Percentiles rank a stretch among this genome's conserved stretches.
Conservation (phyloP, 768 basidiomycete species). For the Pleurotus salmoneostramineus region DNA sequence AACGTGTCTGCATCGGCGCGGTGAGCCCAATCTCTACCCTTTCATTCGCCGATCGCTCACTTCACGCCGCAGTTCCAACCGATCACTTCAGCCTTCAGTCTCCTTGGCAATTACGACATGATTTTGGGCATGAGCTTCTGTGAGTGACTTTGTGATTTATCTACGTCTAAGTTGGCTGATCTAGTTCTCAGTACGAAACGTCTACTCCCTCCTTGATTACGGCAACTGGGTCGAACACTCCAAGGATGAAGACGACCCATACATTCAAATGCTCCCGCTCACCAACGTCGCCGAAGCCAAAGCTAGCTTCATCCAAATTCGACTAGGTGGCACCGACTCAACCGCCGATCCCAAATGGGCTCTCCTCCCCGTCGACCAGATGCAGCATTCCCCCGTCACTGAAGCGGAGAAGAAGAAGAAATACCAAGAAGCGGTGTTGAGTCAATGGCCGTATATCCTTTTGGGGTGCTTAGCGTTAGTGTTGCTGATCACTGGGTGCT, state of each 20-base stretch:
- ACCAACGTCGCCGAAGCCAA: constrained; percentile 50
- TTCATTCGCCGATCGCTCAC: constrained; percentile 8
- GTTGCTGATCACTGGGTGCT: constrained; percentile 39
- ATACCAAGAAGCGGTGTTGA: constrained; percentile 59
- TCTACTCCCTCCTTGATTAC: constrained; percentile 68
- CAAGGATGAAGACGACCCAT: constrained; percentile 50
- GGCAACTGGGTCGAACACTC: constrained; percentile 61
- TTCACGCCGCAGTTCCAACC: constrained; percentile 65
- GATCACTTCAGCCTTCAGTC: constrained; percentile 73
- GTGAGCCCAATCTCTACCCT: constrained; percentile 34
- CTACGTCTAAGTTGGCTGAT: neutral
- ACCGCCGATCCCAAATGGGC: constrained; percentile 49
- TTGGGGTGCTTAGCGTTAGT: constrained; percentile 53
- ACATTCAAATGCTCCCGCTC: constrained; percentile 63
- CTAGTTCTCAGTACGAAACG: constrained; percentile 60
- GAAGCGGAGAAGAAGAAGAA: constrained; percentile 62
- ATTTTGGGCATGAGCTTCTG: constrained; percentile 80
- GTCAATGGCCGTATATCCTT: constrained; percentile 73
- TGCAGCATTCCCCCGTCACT: constrained; percentile 62
- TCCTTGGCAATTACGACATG: constrained; percentile 77
- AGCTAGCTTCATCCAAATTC: constrained; percentile 61
- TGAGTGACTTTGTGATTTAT: constrained; percentile 27
- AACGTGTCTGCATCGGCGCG: constrained; percentile 60
- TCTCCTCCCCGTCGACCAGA: constrained; percentile 56
- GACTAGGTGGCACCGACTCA: constrained; percentile 57